Percentiles rank a stretch among this genome's conserved stretches.
These are phyloP conservation scores for Gentiana dahurica DNA, from an alignment of 257 asterid species.

Conservation along the genomic window DNA sequence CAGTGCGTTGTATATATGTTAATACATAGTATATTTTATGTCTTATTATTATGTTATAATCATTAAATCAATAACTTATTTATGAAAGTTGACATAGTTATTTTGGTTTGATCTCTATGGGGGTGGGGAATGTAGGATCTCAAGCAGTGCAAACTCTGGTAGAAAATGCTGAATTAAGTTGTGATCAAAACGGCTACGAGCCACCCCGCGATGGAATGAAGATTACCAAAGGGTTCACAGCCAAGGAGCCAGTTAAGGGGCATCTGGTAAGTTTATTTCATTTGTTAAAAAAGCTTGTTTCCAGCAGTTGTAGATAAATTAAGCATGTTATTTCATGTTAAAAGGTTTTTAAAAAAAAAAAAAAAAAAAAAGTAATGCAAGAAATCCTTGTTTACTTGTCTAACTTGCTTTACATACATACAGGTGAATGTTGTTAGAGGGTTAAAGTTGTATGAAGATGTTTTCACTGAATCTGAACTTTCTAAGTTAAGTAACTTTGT, in stretches of 20 bases:
- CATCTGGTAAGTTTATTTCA: constrained; percentile 54
- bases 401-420: constrained; percentile 7
- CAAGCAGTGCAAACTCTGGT: constrained; percentile 55
- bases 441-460: constrained; percentile 74
- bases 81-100: too few species aligned
- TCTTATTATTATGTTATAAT: too few species aligned
- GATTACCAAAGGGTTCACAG: constrained; percentile 74
- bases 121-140: constrained; percentile 44
- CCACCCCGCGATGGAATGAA: constrained; percentile 63
- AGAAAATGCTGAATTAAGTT: constrained; percentile 53
- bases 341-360: not conserved
- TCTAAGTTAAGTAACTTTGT: constrained; percentile 73
- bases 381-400: constrained; percentile 1
- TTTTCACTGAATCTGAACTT: constrained; percentile 66
- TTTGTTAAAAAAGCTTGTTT: not conserved
- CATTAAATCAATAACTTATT: too few species aligned
- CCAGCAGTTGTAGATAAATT: not conserved
- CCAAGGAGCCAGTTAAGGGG: constrained; percentile 87
- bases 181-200: constrained; percentile 77
- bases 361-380: constrained; percentile 1
- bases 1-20: too few species aligned
- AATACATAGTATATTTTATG: too few species aligned
- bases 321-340: not conserved
- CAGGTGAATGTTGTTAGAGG: constrained; percentile 97
- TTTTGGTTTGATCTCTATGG: too few species aligned